Evolutionary conservation across 2,329 filamentous ascomycete species (phyloP), one percentile per base, ranked within the genome.

Genomic region (Fusarium fracticaudum): DNA sequence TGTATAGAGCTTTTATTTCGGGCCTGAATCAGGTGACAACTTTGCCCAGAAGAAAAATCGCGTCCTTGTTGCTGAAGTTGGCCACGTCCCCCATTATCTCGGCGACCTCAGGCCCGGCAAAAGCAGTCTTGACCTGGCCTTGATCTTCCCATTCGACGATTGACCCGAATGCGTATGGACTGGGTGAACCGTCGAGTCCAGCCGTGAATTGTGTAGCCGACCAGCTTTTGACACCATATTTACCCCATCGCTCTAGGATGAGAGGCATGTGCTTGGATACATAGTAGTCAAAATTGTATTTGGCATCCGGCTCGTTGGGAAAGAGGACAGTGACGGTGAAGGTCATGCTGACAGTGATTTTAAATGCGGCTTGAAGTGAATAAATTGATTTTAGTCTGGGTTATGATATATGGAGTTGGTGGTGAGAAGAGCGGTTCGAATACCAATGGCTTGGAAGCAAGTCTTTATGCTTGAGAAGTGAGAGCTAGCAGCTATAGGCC

Each of bases 381-480:
- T 15, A 35, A 35, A 35, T 15, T 15, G 33, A 15, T 35, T 35
- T 15, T 35, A 35, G 33, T 1, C 15, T 35, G 33, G 33, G 33
- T 35, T 35, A 15, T 35, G 33, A 35, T 14, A 35, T 35, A 15
- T 8, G 33, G 33, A 0, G 1, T 35, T 35, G 14, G 33, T 35
- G 44, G 18, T 22, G 44, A 29, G 12, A 35, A 15, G 7, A 8
- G 33, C 33, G 33, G 33, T 15, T 35, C 15, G 33, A 22, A 22
- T 2, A 7, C 24, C 10, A 9, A 15, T 47, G 18, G 20, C 18
- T 9, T 26, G 18, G 20, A 0, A 5, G 18, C 12, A 10, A 7
- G 18, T 15, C 24, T 47, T 47, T 47, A 47, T 47, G 44, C 18
- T 14, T 15, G 18, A 29, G 18, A 5, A 47, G 20, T 15, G 26